A percentile compares a stretch with the other conserved stretches of the same genome.
Conservation (phyloP, 2,329 filamentous ascomycete genomes). For the Stachybotrys elegans region DNA sequence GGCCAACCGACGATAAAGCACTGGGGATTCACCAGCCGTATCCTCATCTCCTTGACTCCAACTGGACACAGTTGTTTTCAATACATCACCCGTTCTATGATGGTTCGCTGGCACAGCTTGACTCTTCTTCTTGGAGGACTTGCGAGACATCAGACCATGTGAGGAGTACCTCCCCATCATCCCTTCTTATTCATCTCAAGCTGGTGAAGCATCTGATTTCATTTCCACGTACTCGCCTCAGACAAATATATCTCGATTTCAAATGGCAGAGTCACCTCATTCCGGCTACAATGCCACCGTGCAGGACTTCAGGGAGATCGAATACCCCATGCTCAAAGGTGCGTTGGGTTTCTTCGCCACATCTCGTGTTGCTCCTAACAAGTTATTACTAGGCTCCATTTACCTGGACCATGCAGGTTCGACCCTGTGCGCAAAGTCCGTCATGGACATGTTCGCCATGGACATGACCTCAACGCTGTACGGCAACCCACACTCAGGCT, state of each 20-base stretch:
- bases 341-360: conserved; percentile 11
- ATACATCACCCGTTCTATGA: too few species aligned
- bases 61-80: too few species aligned
- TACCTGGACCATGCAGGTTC: conserved; percentile 97
- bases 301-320: conserved; percentile 50
- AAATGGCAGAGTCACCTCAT: too few species aligned
- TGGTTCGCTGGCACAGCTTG: too few species aligned
- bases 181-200: too few species aligned
- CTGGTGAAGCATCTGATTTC: too few species aligned
- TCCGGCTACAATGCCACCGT: conserved; percentile 52
- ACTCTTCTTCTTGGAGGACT: too few species aligned
- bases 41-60: too few species aligned
- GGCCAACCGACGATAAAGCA: neutral
- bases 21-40: neutral
- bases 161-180: too few species aligned
- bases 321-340: conserved; percentile 70
- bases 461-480: conserved; percentile 77
- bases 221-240: too few species aligned
- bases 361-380: neutral
- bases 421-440: conserved; percentile 73
- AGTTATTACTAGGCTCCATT: conserved; percentile 49
- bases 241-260: too few species aligned
- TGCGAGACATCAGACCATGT: too few species aligned
- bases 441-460: conserved; percentile 73
- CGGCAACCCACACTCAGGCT: conserved; percentile 89